Percentiles rank a stretch among this genome's conserved stretches.
phyloP scores from a whole-genome alignment of 73 alveolate genomes.

The Stentor roeselii region DNA sequence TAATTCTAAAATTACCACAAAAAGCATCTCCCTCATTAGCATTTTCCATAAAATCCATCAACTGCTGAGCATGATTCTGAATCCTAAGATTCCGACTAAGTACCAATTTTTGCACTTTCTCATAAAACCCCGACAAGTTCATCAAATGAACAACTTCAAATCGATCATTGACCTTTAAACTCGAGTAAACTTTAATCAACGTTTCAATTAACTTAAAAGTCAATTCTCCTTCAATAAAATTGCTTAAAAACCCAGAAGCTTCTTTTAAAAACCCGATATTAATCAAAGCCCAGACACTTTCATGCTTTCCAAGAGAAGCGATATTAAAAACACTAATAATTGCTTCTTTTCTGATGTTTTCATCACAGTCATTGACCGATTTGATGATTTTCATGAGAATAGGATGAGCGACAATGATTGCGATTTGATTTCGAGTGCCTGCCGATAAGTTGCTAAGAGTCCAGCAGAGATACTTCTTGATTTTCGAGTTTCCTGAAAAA shows the following conservation, averaged over 20 bases:
- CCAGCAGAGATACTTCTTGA: not conserved
- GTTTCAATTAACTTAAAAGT: not conserved
- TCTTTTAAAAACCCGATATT: not conserved
- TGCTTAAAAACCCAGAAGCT: not conserved
- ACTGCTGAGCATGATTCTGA: too few relatives aligned
- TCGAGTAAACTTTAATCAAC: too few relatives aligned
- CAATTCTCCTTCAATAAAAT: not conserved
- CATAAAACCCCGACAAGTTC: too few relatives aligned
- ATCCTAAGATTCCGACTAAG: too few relatives aligned
- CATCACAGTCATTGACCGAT: not conserved
- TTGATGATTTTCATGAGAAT: not conserved
- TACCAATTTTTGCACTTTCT: too few relatives aligned
- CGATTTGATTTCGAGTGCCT: not conserved
- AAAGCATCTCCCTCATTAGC: too few relatives aligned
- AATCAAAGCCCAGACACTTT: not conserved
- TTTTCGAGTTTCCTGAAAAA: not conserved
- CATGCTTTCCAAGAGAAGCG: not conserved
- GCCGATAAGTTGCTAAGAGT: not conserved
- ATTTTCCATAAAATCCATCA: too few relatives aligned
- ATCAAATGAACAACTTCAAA: not conserved
- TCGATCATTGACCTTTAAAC: not conserved
- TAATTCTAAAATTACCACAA: too few relatives aligned
- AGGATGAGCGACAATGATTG: not conserved
- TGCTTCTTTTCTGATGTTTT: not conserved
- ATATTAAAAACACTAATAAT: too few relatives aligned